phyloP scores from a whole-genome alignment of 495 filamentous ascomycete species.

The Neurospora pannonica region DNA sequence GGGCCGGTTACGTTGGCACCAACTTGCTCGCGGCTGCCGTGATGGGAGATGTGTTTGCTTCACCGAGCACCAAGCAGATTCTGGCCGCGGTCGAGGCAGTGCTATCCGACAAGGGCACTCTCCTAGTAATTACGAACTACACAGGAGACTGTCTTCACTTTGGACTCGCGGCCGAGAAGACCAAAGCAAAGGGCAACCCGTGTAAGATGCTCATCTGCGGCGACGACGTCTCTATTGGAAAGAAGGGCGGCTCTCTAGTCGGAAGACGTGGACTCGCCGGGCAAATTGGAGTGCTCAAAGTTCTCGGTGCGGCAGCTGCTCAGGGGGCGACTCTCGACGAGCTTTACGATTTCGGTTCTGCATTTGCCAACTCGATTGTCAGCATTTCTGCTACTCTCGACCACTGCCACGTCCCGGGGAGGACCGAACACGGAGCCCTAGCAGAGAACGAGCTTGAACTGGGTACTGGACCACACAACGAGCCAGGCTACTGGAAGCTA shows the following conservation, averaged over 20 bases:
- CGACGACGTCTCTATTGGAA: conserved; percentile 53
- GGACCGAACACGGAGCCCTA: conserved; percentile 44
- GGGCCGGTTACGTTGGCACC: conserved; percentile 53
- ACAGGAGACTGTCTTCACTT: conserved; percentile 59
- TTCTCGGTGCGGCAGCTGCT: conserved; percentile 30
- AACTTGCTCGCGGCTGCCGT: conserved; percentile 52
- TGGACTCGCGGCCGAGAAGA: conserved; percentile 53
- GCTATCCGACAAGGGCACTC: conserved; percentile 46
- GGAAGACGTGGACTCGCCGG: conserved; percentile 50
- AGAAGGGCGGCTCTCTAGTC: conserved; percentile 42
- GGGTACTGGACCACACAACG: conserved; percentile 55
- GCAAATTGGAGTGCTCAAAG: conserved; percentile 35
- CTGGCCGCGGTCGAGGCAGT: conserved; percentile 47
- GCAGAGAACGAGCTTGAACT: conserved; percentile 41
- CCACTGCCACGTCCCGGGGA: conserved; percentile 55
- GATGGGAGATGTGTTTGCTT: conserved; percentile 53
- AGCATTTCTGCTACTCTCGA: conserved; percentile 52
- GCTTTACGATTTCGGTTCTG: conserved; percentile 45
- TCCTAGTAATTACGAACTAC: conserved; percentile 58
- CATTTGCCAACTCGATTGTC: conserved; percentile 44
- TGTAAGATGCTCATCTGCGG: conserved; percentile 49
- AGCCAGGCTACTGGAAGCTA: conserved; percentile 48
- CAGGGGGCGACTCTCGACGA: conserved; percentile 43
- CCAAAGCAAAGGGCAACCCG: conserved; percentile 42
- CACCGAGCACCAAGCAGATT: conserved; percentile 53